Percentiles rank a stretch among this genome's conserved stretches.
Evolutionary conservation across 1,139 yeast species (phyloP).

Genomic region (Candida tetrigidarum): DNA sequence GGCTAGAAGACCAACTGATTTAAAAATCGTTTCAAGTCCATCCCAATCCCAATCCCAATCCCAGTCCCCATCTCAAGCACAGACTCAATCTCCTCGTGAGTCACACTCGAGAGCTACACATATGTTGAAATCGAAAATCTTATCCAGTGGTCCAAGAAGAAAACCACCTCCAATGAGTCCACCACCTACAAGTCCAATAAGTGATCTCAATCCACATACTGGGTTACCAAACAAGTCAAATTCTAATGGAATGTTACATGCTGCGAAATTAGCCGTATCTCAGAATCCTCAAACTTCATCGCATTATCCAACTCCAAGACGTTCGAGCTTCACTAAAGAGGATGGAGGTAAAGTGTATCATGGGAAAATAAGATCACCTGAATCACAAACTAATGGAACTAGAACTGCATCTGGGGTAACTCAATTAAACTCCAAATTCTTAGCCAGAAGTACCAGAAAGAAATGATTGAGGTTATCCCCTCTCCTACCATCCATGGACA

Average conservation of each 20-base stretch:
- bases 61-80: too few species aligned
- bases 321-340: constrained; percentile 45
- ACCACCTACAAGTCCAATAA: constrained; percentile 27
- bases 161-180: constrained; percentile 41
- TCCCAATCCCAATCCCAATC: constrained; percentile 5
- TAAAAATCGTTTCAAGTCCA: not conserved
- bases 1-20: not conserved
- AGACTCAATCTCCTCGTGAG: constrained; percentile 8
- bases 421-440: constrained; percentile 45
- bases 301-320: constrained; percentile 29
- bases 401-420: constrained; percentile 30
- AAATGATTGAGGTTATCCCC: constrained; percentile 17
- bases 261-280: constrained; percentile 52
- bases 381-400: constrained; percentile 9
- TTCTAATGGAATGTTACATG: constrained; percentile 38
- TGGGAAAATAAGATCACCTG: not conserved
- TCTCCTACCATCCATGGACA: too few species aligned
- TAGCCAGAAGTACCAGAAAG: constrained; percentile 47
- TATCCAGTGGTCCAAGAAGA: constrained; percentile 25
- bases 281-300: constrained; percentile 28
- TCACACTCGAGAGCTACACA: constrained; percentile 6
- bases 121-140: constrained; percentile 13
- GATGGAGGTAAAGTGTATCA: constrained; percentile 19
- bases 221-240: constrained; percentile 29
- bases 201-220: constrained; percentile 35